These are phyloP conservation scores for Herpetomonas samuelpessoai DNA, from an alignment of 208 protist species.

Conservation along the genomic window DNA sequence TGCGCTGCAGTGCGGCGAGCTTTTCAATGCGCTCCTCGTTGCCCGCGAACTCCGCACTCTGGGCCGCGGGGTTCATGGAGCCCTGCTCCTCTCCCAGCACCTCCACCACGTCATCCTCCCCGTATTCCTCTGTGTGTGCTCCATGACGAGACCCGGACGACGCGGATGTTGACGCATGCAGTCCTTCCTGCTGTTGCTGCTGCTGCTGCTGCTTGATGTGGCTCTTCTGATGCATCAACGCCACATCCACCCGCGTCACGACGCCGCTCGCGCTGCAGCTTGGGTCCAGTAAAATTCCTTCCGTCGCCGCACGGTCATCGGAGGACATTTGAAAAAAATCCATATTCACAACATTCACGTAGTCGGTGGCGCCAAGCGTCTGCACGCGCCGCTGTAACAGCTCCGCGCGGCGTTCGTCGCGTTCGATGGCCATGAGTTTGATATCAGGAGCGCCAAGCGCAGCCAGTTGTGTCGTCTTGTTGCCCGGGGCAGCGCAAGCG, in stretches of 20 bases:
- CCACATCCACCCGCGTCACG: constrained; percentile 81
- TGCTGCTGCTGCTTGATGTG: background rate
- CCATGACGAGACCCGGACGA: no score
- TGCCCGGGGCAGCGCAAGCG: constrained; percentile 90
- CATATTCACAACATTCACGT: constrained; percentile 79
- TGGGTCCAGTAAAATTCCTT: constrained; percentile 91
- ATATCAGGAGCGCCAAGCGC: constrained; percentile 58
- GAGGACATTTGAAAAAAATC: constrained; percentile 86
- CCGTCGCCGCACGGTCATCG: constrained; percentile 63
- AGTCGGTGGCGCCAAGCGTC: constrained; percentile 58
- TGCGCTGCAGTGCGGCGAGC: constrained; percentile 82
- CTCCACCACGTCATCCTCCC: constrained; percentile 1
- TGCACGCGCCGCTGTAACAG: constrained; percentile 65
- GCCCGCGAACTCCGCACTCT: constrained; percentile 45
- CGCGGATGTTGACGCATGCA: no score
- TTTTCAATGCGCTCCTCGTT: constrained; percentile 71
- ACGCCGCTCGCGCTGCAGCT: constrained; percentile 91
- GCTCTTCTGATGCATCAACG: constrained; percentile 37
- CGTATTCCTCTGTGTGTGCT: constrained; percentile 6
- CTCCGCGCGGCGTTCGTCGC: constrained; percentile 66
- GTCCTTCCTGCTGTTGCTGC: constrained; percentile 10
- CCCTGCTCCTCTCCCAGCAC: constrained; percentile 10
- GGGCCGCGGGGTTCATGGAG: constrained; percentile 33
- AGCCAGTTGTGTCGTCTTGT: constrained; percentile 91
- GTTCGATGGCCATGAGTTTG: constrained; percentile 88